Percentiles rank a stretch among this genome's conserved stretches.
These are phyloP conservation scores for Alisma plantagoaquatica DNA, from an alignment of 106 monocot species.

Conservation along the genomic window DNA sequence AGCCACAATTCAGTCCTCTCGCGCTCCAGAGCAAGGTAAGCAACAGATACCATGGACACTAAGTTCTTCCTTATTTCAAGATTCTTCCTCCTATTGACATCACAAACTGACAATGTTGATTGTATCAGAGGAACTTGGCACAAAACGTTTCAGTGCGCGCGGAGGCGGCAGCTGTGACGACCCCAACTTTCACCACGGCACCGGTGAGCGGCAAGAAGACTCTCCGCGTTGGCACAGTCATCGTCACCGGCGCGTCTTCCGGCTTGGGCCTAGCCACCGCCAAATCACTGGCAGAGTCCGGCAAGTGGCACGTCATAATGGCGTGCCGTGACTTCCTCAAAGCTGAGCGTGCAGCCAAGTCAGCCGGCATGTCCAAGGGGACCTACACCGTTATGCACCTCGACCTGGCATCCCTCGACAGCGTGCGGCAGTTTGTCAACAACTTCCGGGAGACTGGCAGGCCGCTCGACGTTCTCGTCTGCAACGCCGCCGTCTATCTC, in stretches of 20 bases:
- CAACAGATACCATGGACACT: neutral
- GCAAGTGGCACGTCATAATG: too few species aligned
- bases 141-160: constrained; percentile 37
- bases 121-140: constrained; percentile 6
- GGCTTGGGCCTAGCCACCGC: constrained; percentile 82
- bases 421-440: too few species aligned
- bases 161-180: constrained; percentile 37
- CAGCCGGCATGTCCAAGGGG: constrained; percentile 63
- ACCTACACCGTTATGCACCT: constrained; percentile 75
- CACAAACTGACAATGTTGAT: too few species aligned
- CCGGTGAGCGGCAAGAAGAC: constrained; percentile 44
- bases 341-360: constrained; percentile 59
- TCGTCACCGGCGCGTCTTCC: constrained; percentile 78
- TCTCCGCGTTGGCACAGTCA: constrained; percentile 55
- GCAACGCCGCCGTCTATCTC: too few species aligned
- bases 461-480: constrained; percentile 63
- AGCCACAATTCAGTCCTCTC: constrained; percentile 17
- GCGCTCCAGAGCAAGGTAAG: constrained; percentile 21
- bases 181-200: constrained; percentile 21
- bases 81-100: too few species aligned
- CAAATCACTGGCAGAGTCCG: constrained; percentile 57
- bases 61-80: too few species aligned
- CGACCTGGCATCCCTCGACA: constrained; percentile 77
- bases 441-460: constrained; percentile 33
- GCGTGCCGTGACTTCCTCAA: constrained; percentile 90